Conservation (phyloP, 83 land plant species). For the Thuja plicata region DNA sequence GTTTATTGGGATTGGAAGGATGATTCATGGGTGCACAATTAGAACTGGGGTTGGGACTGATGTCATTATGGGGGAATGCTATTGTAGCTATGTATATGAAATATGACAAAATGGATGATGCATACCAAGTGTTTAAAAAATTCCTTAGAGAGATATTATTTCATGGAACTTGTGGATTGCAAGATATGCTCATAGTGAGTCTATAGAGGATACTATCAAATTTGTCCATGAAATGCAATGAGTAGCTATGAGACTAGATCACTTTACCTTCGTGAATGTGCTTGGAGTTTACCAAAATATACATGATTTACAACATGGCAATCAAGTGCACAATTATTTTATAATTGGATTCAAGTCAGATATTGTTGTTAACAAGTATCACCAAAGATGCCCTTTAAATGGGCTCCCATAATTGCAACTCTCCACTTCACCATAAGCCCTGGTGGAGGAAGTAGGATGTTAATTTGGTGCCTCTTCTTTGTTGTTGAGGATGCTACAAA, state of each 20-base stretch:
- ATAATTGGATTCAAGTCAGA: constrained; percentile 6
- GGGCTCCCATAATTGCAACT: neutral
- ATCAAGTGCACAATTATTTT: constrained; percentile 17
- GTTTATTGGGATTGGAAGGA: neutral
- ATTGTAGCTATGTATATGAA: neutral
- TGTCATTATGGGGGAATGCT: constrained; percentile 1
- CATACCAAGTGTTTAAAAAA: constrained; percentile 3
- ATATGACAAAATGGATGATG: neutral
- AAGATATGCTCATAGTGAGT: neutral
- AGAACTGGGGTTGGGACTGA: neutral
- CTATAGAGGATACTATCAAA: neutral
- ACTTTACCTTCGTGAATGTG: neutral
- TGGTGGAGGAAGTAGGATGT: too few relatives aligned
- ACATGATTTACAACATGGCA: constrained; percentile 3
- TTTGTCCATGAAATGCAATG: neutral
- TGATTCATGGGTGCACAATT: constrained; percentile 17
- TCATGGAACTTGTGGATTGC: neutral
- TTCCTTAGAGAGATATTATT: neutral
- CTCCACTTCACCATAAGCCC: too few relatives aligned
- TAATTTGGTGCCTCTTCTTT: too few relatives aligned
- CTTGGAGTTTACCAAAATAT: neutral
- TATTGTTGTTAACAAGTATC: constrained; percentile 8
- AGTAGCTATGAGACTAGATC: neutral
- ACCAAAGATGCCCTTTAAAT: neutral
- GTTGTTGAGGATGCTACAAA: too few relatives aligned